phyloP scores from a whole-genome alignment of 208 protist species.

The Naegleria fowleri region DNA sequence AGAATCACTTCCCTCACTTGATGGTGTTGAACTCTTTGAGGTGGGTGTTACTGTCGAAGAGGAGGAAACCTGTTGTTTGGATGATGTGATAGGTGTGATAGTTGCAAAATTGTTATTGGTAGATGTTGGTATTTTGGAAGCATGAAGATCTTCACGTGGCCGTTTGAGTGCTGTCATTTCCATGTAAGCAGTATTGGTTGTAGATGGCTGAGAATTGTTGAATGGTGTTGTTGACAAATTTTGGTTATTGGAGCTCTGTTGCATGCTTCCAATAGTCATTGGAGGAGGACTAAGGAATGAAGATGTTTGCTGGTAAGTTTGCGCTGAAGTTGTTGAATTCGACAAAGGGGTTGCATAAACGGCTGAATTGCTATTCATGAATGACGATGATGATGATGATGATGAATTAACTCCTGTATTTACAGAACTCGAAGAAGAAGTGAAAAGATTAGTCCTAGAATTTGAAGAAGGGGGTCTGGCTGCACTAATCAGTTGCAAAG shows the following conservation, averaged over 20 bases:
- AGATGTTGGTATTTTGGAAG: not conserved
- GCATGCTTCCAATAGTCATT: not conserved
- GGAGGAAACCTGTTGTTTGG: no score
- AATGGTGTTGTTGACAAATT: not conserved
- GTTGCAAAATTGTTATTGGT: not conserved
- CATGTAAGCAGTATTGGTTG: no score
- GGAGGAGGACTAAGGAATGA: not conserved
- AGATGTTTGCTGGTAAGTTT: not conserved
- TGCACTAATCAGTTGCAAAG: no score
- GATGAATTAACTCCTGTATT: no score
- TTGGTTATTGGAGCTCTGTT: not conserved
- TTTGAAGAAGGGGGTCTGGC: no score
- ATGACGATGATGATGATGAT: no score
- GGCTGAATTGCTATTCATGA: not conserved
- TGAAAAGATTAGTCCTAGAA: no score
- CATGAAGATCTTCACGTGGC: not conserved
- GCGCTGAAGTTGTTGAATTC: no score
- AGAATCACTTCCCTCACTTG: not conserved
- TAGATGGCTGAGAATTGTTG: no score
- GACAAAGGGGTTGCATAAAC: not conserved
- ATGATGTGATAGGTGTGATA: no score
- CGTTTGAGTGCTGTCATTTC: not conserved
- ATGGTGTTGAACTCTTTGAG: not conserved
- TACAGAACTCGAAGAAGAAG: no score
- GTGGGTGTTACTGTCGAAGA: not conserved